These are phyloP conservation scores for Ballota nigra DNA, from an alignment of 257 asterid species.

Conservation along the genomic window DNA sequence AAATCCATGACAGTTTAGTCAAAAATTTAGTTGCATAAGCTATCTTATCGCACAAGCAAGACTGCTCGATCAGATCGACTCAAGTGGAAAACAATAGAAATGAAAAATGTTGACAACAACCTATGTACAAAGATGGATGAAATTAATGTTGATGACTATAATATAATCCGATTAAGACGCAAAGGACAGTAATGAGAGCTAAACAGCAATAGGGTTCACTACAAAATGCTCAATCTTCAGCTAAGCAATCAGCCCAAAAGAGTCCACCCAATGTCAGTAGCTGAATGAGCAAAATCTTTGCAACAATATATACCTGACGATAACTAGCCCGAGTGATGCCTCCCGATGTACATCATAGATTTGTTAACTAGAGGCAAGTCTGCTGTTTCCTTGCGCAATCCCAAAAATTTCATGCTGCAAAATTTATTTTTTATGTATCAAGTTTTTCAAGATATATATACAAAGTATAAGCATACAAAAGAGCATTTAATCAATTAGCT, in stretches of 20 bases:
- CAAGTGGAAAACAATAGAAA: slow-evolving; percentile 10
- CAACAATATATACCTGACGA: slow-evolving; percentile 31
- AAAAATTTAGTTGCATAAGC: slow-evolving; percentile 2
- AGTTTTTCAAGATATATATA: not conserved
- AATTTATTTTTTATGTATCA: not conserved
- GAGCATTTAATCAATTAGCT: not conserved
- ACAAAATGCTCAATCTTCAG: slow-evolving; percentile 28
- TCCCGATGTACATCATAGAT: slow-evolving; percentile 74
- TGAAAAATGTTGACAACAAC: not conserved
- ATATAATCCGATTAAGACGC: slow-evolving; percentile 11
- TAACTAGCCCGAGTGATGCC: slow-evolving; percentile 46
- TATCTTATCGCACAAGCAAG: not conserved
- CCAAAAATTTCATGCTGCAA: slow-evolving; percentile 68
- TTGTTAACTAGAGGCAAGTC: slow-evolving; percentile 83
- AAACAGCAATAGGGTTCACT: slow-evolving; percentile 12
- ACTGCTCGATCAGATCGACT: not conserved
- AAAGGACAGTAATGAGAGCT: slow-evolving; percentile 8
- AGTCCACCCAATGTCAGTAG: slow-evolving; percentile 18
- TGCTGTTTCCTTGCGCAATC: slow-evolving; percentile 54
- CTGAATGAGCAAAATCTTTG: slow-evolving; percentile 6
- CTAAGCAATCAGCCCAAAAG: slow-evolving; percentile 49
- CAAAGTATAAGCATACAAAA: not conserved
- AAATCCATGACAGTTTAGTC: not conserved
- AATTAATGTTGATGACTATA: slow-evolving; percentile 3
- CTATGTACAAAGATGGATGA: slow-evolving; percentile 32